A percentile compares a stretch with the other conserved stretches of the same genome.
Conservation (phyloP, 257 asterid genomes). For the Rehmannia glutinosa region DNA sequence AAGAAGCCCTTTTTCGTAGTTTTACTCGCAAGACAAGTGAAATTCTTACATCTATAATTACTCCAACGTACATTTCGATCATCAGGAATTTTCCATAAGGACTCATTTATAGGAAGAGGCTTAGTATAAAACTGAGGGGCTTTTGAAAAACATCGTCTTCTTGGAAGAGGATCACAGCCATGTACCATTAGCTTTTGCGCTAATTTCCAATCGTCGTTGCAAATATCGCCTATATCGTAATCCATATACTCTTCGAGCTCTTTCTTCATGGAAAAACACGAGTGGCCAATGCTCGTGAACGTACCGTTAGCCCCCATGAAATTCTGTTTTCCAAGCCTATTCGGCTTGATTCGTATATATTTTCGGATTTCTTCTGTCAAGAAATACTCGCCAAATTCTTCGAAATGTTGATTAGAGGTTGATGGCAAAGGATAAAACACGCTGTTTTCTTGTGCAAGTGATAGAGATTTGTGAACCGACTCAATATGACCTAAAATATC, state of each 20-base stretch:
- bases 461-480: constrained; percentile 17
- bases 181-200: constrained; percentile 55
- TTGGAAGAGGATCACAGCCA: constrained; percentile 73
- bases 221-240: constrained; percentile 56
- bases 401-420: not conserved
- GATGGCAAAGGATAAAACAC: constrained; percentile 14
- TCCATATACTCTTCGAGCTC: constrained; percentile 62
- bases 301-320: constrained; percentile 71
- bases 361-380: constrained; percentile 51
- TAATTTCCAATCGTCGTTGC: constrained; percentile 58
- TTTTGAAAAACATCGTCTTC: constrained; percentile 47
- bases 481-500: constrained; percentile 46
- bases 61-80: constrained; percentile 59
- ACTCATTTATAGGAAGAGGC: constrained; percentile 40
- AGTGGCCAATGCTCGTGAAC: constrained; percentile 57
- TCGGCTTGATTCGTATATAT: constrained; percentile 47
- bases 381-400: constrained; percentile 29
- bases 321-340: constrained; percentile 51
- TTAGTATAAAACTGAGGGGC: constrained; percentile 48
- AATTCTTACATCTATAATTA: constrained; percentile 54
- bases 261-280: constrained; percentile 46
- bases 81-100: constrained; percentile 50
- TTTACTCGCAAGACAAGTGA: constrained; percentile 42
- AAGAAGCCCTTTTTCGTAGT: constrained; percentile 45
- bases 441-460: not conserved